Evolutionary conservation across 164 flowering plant species (phyloP), one percentile per base, ranked within the genome.

Genomic region (Umbellularia californica): DNA sequence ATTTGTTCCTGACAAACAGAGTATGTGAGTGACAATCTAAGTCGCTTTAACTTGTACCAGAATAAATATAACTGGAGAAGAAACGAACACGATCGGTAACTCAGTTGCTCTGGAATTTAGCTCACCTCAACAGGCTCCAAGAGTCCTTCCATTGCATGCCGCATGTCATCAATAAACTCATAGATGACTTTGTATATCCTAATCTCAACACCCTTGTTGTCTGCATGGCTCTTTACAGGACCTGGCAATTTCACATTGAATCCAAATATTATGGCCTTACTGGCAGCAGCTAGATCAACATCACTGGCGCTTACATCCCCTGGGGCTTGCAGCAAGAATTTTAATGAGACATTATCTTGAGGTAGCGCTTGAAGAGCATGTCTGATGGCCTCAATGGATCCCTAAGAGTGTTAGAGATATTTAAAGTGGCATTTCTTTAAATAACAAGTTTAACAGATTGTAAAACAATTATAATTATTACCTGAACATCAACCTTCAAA

Each of bases 401-500:
- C 98, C 98, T 94, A 75, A 30, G 22, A 77, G 75, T 35, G 55
- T 79, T 74, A 23, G 58, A 12, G 30, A 41, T 41, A 41, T 70
- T 71, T 33, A 52, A 52, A 70, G 58, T 75, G 60, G 76, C 51
- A 52, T 28, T 23, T 69, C 33, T 20, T 58, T 47, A 19, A 63
- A 60, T 11, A 69, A 20, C 3, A 69, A 23, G 58, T 41, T 20
- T n/a, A 69, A 30, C 13, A 15, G 35, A 23, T 47, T 22, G 15
- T 24, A 69, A 35, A 52, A 20, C 14, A 20, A 11, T 47, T 30
- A 23, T n/a, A 69, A 23, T 19, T 1, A 9, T 24, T 87, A 94
- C 98, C 98, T 95, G 98, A 71, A 95, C 79, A 86, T 95, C 97
- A 77, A 92, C 98, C 83, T 92, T 95, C 89, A 95, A 63, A 66